Conservation (phyloP, 805 yeast species). For the Saturnispora zaruensis region DNA sequence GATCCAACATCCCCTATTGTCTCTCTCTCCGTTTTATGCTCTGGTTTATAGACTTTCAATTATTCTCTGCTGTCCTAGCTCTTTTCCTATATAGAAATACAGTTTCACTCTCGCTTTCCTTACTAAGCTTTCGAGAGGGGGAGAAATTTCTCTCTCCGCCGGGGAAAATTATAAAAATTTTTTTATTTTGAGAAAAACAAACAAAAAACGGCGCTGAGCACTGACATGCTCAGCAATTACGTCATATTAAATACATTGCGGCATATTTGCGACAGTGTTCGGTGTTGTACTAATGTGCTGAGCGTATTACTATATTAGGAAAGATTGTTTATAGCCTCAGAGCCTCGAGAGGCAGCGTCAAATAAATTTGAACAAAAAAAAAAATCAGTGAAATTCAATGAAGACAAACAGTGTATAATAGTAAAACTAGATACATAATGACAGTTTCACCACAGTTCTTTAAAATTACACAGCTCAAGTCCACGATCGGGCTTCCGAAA, state of each 20-base stretch:
- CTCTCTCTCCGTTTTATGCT: not conserved
- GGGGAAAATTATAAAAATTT: not conserved
- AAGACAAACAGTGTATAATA: too few relatives aligned
- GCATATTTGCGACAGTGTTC: not conserved
- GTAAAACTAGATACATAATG: too few relatives aligned
- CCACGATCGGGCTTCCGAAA: conserved; percentile 80
- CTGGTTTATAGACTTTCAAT: not conserved
- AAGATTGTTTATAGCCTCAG: not conserved
- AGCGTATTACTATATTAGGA: not conserved
- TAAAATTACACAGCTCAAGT: conserved; percentile 69
- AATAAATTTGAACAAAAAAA: not conserved
- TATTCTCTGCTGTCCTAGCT: not conserved
- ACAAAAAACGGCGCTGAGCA: not conserved
- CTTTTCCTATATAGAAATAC: not conserved
- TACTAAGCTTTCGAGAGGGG: not conserved
- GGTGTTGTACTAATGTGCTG: not conserved
- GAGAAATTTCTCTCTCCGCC: not conserved
- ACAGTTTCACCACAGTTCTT: conserved; percentile 30
- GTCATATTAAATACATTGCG: not conserved
- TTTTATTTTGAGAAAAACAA: not conserved
- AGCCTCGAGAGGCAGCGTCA: not conserved
- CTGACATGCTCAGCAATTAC: not conserved
- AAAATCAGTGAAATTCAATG: not conserved
- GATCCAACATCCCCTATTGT: conserved; percentile 20
- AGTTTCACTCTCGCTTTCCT: not conserved